phyloP scores from a whole-genome alignment of 2,329 filamentous ascomycete genomes.

The Arthroderma sp. region DNA sequence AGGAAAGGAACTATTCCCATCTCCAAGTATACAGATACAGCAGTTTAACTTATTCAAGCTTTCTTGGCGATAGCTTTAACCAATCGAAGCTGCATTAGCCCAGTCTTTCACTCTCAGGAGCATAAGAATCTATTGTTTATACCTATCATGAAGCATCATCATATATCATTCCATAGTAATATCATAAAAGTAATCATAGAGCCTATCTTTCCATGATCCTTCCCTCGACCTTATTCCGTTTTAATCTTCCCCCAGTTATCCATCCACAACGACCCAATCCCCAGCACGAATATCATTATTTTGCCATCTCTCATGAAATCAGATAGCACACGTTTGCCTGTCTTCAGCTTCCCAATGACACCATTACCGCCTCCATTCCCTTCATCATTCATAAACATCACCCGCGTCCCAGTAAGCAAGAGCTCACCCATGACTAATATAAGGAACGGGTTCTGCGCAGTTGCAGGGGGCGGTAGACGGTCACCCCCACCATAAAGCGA shows the following conservation, averaged over 20 bases:
- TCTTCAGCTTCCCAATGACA: slow-evolving; percentile 21
- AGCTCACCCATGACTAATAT: slow-evolving; percentile 39
- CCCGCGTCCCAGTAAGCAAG: slow-evolving; percentile 29
- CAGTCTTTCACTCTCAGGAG: not conserved
- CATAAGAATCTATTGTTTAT: not conserved
- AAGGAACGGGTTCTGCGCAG: slow-evolving; percentile 34
- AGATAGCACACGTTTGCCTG: slow-evolving; percentile 13
- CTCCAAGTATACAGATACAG: too few relatives aligned
- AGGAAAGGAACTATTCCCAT: too few relatives aligned
- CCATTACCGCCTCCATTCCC: slow-evolving; percentile 14
- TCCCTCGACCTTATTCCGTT: not conserved
- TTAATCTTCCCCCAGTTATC: not conserved
- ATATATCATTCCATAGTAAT: not conserved
- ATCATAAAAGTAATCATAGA: not conserved
- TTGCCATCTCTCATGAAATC: slow-evolving; percentile 35
- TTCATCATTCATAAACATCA: slow-evolving; percentile 12
- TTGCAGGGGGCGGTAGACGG: slow-evolving; percentile 34
- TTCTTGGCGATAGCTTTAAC: not conserved
- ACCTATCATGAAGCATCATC: not conserved
- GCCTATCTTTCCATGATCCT: not conserved
- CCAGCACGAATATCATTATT: slow-evolving; percentile 35
- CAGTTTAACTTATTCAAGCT: not conserved
- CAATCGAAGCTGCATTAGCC: not conserved
- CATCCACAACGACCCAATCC: slow-evolving; percentile 32
- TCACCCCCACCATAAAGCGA: slow-evolving; percentile 10